phyloP scores from a whole-genome alignment of 2,329 filamentous ascomycete species.

The Rutstroemia sp. region DNA sequence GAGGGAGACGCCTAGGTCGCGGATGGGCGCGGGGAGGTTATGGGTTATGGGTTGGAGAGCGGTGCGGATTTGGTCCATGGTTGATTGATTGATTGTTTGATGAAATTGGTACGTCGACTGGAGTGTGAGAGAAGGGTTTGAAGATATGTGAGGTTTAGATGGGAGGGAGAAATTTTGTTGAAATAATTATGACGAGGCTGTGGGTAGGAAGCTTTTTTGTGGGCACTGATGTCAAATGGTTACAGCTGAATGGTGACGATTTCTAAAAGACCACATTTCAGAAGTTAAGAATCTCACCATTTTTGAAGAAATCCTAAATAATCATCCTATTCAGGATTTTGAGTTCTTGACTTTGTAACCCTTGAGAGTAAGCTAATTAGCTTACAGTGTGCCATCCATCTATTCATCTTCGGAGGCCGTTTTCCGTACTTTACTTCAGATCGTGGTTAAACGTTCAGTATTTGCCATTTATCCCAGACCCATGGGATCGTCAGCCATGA shows the following conservation, averaged over 20 bases:
- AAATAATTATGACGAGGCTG: not conserved
- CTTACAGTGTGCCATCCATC: too few relatives aligned
- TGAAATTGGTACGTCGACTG: not conserved
- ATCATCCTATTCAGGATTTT: too few relatives aligned
- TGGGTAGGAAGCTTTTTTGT: not conserved
- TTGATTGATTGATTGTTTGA: not conserved
- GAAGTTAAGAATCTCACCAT: not conserved
- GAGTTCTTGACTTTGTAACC: too few relatives aligned
- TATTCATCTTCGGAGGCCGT: too few relatives aligned
- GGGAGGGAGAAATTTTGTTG: not conserved
- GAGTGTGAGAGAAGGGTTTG: not conserved
- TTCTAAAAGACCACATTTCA: not conserved
- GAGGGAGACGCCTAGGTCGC: constrained; percentile 68
- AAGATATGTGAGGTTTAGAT: not conserved
- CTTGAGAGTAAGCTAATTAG: too few relatives aligned
- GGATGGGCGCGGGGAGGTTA: constrained; percentile 66
- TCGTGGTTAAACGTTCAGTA: too few relatives aligned
- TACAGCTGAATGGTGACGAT: not conserved
- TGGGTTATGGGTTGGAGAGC: constrained; percentile 61
- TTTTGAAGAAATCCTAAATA: too few relatives aligned
- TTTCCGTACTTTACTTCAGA: too few relatives aligned
- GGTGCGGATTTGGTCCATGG: constrained; percentile 55
- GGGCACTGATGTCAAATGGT: not conserved
- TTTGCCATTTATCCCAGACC: too few relatives aligned
- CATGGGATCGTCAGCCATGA: too few relatives aligned